Evolutionary conservation across 768 basidiomycete species (phyloP), one percentile per base, ranked within the genome.

Genomic region (Leucocoprinus birnbaumii): DNA sequence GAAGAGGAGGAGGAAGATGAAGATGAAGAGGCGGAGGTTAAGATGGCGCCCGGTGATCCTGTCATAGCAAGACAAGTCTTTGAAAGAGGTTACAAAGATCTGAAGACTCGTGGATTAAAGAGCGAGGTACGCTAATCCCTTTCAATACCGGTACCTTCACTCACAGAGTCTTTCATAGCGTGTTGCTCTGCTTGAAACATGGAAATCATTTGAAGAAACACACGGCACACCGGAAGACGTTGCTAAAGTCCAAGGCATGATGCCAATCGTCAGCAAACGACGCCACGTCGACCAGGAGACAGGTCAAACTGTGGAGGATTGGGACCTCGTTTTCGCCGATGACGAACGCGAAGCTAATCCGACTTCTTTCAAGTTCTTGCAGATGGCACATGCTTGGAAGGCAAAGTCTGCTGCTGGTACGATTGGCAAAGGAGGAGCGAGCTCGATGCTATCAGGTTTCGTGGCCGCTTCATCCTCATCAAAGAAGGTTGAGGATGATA

Each of bases 341-440:
- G 96, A 98, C 79, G 94, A 97, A 65, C 81, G 87, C 50, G 95
- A 96, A 64, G 83, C 88, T 44, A 96, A 97, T 64, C 92, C 95
- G 0, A 87, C 92, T 0, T 84, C 91, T 0, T 96, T 94, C 86
- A 96, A 94, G 65, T 94, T 98, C 78, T 75, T 98, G 66, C 89
- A 95, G 67, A 92, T 90, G 79, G 96, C 96, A 0, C 94, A 95
- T 65, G 87, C 87, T 0, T 98, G 95, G 95, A 87, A 87, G 40
- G 55, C 49, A 13, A 44, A 6, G 27, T 0, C 46, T 47, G 75
- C 72, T 51, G 63, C 62, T 18, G 70, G 65, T 26, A 31, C 31
- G 31, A 68, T n/a, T n/a, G n/a, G n/a, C n/a, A n/a, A 62, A 42
- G 71, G 68, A 42, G 69, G 66, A 9, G 44, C 72, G 4, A 62